These are phyloP conservation scores for Myxozyma nipponensis DNA, from an alignment of 805 yeast species.

Conservation along the genomic window DNA sequence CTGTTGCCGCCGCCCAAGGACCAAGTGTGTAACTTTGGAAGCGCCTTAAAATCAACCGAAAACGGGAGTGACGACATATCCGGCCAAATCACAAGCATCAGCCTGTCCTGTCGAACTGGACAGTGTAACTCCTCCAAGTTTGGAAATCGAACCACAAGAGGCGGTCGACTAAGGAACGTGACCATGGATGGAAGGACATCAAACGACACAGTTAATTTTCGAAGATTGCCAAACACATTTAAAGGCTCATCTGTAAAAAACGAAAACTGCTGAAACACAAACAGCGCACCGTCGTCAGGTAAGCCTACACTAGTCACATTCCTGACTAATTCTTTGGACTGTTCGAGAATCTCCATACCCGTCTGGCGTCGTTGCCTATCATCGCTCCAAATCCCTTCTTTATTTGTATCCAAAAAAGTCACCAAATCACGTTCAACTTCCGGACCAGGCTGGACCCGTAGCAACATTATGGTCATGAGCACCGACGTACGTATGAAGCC, in stretches of 20 bases:
- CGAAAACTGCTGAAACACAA: neutral
- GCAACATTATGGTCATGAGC: slow-evolving; percentile 2
- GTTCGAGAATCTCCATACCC: neutral
- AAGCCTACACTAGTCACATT: neutral
- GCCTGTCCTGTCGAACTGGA: neutral
- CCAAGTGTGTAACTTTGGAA: slow-evolving; percentile 10
- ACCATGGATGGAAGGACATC: slow-evolving; percentile 11
- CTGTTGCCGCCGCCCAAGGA: slow-evolving; percentile 7
- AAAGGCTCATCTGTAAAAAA: neutral
- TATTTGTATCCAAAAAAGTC: neutral
- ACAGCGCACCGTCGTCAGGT: neutral
- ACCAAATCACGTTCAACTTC: neutral
- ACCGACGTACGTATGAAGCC: slow-evolving; percentile 9
- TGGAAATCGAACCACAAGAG: slow-evolving; percentile 7
- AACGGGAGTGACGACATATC: slow-evolving; percentile 11
- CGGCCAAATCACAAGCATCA: slow-evolving; percentile 9
- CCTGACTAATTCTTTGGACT: neutral
- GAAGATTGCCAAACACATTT: slow-evolving; percentile 1
- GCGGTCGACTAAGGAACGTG: slow-evolving; percentile 7
- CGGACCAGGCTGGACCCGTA: neutral
- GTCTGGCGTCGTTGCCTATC: neutral
- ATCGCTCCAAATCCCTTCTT: neutral
- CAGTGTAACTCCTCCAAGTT: slow-evolving; percentile 10
- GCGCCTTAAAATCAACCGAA: slow-evolving; percentile 4
- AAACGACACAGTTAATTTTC: slow-evolving; percentile 13